Evolutionary conservation across 2,329 filamentous ascomycete species (phyloP).

Genomic region (Epichloe hybrida): DNA sequence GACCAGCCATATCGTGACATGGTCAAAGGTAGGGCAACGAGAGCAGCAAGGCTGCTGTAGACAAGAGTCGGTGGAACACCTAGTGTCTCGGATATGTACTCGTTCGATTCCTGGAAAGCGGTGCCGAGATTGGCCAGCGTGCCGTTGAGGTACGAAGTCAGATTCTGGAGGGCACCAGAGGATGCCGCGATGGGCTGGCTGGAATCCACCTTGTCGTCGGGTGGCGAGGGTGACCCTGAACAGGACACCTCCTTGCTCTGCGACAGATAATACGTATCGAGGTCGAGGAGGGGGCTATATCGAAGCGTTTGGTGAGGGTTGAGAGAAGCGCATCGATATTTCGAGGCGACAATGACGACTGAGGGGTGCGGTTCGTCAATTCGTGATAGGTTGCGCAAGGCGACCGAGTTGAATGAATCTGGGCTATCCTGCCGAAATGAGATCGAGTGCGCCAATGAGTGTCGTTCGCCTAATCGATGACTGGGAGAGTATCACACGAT

Average conservation of each 20-base stretch:
- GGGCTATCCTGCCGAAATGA: not conserved
- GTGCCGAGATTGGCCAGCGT: slow-evolving; percentile 35
- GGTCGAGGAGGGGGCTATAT: not conserved
- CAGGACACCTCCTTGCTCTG: slow-evolving; percentile 19
- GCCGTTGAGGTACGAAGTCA: slow-evolving; percentile 43
- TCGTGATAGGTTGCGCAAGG: not conserved
- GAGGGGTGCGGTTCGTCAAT: not conserved
- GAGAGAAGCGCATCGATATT: not conserved
- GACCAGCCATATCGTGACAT: slow-evolving; percentile 44
- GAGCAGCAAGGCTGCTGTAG: slow-evolving; percentile 37
- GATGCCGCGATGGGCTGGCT: slow-evolving; percentile 43
- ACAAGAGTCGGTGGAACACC: slow-evolving; percentile 35
- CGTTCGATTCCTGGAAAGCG: slow-evolving; percentile 33
- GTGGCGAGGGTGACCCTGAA: slow-evolving; percentile 20
- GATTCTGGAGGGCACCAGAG: slow-evolving; percentile 48
- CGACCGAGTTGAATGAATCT: not conserved
- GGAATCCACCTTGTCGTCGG: slow-evolving; percentile 48
- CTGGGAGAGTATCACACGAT: not conserved
- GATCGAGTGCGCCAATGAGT: not conserved
- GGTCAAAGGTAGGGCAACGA: slow-evolving; percentile 35
- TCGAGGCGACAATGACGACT: not conserved
- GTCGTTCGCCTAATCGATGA: not conserved
- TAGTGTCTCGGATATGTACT: slow-evolving; percentile 36
- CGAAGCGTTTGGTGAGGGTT: not conserved
- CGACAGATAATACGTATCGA: not conserved